A percentile compares a stretch with the other conserved stretches of the same genome.
These are phyloP conservation scores for Quercus gilva DNA, from an alignment of 306 rosid species.

Conservation along the genomic window DNA sequence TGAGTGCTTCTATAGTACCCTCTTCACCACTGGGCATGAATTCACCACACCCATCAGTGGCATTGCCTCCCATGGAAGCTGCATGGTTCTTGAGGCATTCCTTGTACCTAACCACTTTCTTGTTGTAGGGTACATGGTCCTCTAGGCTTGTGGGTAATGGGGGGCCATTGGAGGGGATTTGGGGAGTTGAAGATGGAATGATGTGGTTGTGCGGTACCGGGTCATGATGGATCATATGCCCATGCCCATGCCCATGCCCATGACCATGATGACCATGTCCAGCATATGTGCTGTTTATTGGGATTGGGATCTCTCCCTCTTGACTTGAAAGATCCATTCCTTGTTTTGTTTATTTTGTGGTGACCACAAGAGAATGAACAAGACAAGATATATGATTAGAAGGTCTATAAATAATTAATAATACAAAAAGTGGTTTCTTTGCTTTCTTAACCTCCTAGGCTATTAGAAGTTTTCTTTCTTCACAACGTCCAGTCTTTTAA, in stretches of 20 bases:
- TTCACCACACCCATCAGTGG: constrained; percentile 89
- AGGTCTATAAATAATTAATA: background rate
- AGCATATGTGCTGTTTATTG: constrained; percentile 38
- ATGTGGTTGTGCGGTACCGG: constrained; percentile 27
- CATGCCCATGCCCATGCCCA: constrained; percentile 38
- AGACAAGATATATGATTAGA: constrained; percentile 1
- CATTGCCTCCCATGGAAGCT: constrained; percentile 89
- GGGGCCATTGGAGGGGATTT: constrained; percentile 39
- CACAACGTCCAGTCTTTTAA: background rate
- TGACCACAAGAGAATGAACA: constrained; percentile 6
- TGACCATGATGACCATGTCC: constrained; percentile 29
- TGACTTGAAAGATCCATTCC: constrained; percentile 57
- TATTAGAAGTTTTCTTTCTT: background rate
- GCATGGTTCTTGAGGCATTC: constrained; percentile 94
- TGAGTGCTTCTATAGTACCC: constrained; percentile 75
- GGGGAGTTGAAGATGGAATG: constrained; percentile 32
- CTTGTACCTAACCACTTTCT: constrained; percentile 46
- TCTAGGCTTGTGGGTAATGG: constrained; percentile 23
- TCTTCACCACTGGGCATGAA: constrained; percentile 91
- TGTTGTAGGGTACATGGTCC: constrained; percentile 32
- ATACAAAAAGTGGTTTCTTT: background rate
- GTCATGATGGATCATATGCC: constrained; percentile 45
- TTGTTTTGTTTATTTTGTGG: background rate
- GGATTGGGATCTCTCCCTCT: constrained; percentile 55
- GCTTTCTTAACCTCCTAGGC: background rate